Percentiles rank a stretch among this genome's conserved stretches.
Evolutionary conservation across 78 protist genomes (phyloP).

Genomic region (Isochrysis galbana): DNA sequence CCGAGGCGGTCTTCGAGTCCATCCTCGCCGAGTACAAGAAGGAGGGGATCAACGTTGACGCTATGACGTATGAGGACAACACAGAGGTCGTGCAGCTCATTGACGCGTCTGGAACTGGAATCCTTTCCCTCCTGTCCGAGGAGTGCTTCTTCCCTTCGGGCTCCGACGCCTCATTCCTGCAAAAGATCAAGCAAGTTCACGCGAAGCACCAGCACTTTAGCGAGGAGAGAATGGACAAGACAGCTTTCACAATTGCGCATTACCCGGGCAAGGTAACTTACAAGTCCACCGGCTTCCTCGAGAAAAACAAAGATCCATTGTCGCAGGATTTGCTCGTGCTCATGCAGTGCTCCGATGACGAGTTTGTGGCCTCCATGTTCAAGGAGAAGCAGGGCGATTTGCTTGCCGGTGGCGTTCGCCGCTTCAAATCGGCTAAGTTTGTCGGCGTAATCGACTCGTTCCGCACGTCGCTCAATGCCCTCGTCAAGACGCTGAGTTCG

Average conservation of each 20-base stretch:
- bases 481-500: background rate
- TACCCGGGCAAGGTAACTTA: conserved; percentile 82
- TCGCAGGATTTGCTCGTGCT: conserved; percentile 48
- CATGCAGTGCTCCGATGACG: background rate
- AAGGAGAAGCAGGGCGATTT: background rate
- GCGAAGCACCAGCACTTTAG: background rate
- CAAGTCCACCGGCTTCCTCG: conserved; percentile 50
- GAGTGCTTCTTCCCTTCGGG: conserved; percentile 69
- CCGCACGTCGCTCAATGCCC: conserved; percentile 6
- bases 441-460: conserved; percentile 57
- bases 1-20: conserved; percentile 32
- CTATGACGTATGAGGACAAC: conserved; percentile 84
- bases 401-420: conserved; percentile 42
- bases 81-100: conserved; percentile 69
- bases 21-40: conserved; percentile 81
- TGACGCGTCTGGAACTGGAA: conserved; percentile 65
- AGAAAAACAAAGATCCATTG: conserved; percentile 80
- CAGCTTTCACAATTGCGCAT: conserved; percentile 68
- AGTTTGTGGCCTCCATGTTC: conserved; percentile 43
- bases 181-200: conserved; percentile 34
- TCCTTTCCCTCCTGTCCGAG: conserved; percentile 78
- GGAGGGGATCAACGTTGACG: conserved; percentile 72
- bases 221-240: background rate
- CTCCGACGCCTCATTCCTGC: conserved; percentile 67
- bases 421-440: conserved; percentile 85